Percentiles rank a stretch among this genome's conserved stretches.
phyloP scores from a whole-genome alignment of 2,329 filamentous ascomycete genomes.

The Colletotrichum sojae region DNA sequence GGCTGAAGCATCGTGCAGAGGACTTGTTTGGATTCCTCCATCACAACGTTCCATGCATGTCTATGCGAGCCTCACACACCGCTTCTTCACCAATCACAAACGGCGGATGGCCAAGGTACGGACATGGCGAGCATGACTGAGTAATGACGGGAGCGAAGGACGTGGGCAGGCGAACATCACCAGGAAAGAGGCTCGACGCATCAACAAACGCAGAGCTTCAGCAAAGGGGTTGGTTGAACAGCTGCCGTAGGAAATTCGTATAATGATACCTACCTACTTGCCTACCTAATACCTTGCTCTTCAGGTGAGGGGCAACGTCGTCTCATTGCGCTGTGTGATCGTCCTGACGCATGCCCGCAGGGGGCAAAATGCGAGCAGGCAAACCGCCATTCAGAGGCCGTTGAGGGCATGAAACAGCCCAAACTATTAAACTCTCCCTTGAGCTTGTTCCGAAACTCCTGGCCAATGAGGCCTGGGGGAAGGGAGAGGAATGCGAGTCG shows the following conservation, averaged over 20 bases:
- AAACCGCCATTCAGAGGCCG: conserved; percentile 15
- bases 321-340: conserved; percentile 19
- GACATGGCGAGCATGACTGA: neutral
- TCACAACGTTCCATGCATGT: neutral
- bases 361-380: neutral
- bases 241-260: too few species aligned
- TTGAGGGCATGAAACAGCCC: conserved; percentile 36
- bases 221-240: too few species aligned
- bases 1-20: neutral
- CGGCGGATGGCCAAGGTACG: conserved; percentile 1
- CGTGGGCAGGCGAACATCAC: neutral
- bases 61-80: neutral
- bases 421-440: conserved; percentile 28
- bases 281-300: neutral
- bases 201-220: neutral
- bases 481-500: conserved; percentile 19
- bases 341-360: conserved; percentile 1
- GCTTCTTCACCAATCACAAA: neutral
- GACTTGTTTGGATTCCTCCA: too few species aligned
- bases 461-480: conserved; percentile 22
- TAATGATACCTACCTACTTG: too few species aligned
- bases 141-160: neutral
- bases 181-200: neutral
- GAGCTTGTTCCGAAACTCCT: conserved; percentile 24
- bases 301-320: conserved; percentile 28